Percentiles rank a stretch among this genome's conserved stretches.
Conservation (phyloP, 169 alveolate genomes). For the Plasmodium berghei region DNA sequence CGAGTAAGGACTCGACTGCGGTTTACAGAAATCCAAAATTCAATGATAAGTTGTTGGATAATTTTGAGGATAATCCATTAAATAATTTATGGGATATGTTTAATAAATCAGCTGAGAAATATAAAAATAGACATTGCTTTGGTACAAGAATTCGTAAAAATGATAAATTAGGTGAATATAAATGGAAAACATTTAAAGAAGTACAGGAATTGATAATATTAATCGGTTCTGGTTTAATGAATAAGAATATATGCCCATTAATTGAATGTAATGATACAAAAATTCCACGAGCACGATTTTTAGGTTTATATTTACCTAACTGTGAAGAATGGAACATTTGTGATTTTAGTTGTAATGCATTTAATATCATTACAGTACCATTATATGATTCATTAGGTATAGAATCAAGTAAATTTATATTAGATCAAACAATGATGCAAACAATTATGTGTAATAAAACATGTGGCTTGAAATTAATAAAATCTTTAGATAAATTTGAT, state of each 20-base stretch:
- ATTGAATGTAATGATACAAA: constrained; percentile 45
- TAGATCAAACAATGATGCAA: constrained; percentile 78
- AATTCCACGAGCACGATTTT: constrained; percentile 29
- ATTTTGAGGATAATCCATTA: constrained; percentile 29
- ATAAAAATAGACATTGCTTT: constrained; percentile 31
- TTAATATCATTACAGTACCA: constrained; percentile 87
- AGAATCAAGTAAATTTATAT: constrained; percentile 81
- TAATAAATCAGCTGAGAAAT: constrained; percentile 10
- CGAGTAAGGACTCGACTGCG: constrained; percentile 37
- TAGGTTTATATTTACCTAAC: constrained; percentile 83
- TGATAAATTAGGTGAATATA: constrained; percentile 28
- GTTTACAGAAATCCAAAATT: constrained; percentile 17
- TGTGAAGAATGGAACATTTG: constrained; percentile 87
- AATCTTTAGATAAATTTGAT: constrained; percentile 46
- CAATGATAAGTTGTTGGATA: constrained; percentile 18
- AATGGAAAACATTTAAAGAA: constrained; percentile 49
- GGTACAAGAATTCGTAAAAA: constrained; percentile 30
- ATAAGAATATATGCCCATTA: constrained; percentile 50
- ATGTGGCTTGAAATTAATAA: constrained; percentile 43
- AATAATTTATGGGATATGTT: constrained; percentile 53
- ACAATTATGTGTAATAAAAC: constrained; percentile 50
- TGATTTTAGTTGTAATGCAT: constrained; percentile 88
- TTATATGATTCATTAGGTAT: constrained; percentile 87
- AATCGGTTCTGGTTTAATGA: constrained; percentile 54
- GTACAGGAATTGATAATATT: constrained; percentile 16